Evolutionary conservation across 306 rosid genomes (phyloP), one percentile per base, ranked within the genome.

Genomic region (Begonia peltatifolia): DNA sequence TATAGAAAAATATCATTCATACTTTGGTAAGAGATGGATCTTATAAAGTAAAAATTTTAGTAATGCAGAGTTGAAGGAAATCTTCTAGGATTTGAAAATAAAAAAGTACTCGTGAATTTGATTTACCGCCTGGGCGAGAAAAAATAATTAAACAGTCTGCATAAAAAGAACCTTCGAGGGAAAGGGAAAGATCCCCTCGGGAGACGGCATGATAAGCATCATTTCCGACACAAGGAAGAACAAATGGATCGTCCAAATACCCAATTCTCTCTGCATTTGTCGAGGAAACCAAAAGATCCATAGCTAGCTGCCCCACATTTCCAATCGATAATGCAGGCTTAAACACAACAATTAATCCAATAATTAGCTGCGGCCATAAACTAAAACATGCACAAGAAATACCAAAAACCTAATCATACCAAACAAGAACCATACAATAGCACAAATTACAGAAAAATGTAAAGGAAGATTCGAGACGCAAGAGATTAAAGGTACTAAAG

Each of bases 291-390:
- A 89, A 53, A 58, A 89, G 85, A 62, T 89, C 97, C 59, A 84
- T 68, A 1, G 84, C 82, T 30, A 89, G 59, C 64, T 85, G 95
- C 50, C 97, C 97, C 68, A 90, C 95, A 74, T 90, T 83, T 17
- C 94, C 95, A 66, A 85, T 83, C 6, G 95, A 90, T 54, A 90
- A 52, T 9, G 94, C 94, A 46, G 94, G 95, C 95, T 90, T 64
- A 59, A 66, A 54, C 59, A 53, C 54, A 23, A 59, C n/a, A 55
- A 63, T 30, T 14, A 5, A 30, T 30, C 38, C 38, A 30, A 30
- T 5, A 30, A 30, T 30, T 30, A 30, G 38, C 38, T 9, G 23
- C 23, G 2, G 38, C 38, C 38, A 30, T 5, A 30, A 43, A 13
- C 48, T 16, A 13, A 6, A 48, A 25, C 9, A 8, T 13, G 48